Evolutionary conservation across 805 yeast species (phyloP), one percentile per base, ranked within the genome.

Genomic region (Ogataea nonfermentans): DNA sequence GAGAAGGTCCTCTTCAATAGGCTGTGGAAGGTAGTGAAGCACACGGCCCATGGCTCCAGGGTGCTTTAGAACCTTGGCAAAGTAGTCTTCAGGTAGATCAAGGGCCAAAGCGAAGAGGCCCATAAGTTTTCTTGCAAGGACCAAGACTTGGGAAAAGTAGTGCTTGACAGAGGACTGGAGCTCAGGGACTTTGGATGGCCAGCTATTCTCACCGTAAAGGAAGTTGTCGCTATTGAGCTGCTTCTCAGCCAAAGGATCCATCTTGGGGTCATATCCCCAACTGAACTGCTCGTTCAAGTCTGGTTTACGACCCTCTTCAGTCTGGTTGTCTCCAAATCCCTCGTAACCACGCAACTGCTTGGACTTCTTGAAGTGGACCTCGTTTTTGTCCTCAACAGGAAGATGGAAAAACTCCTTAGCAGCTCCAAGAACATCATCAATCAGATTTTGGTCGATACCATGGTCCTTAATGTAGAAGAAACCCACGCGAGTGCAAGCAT

Each of bases 391-490:
- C 28, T 52, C 51, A 14, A 42, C 35, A 9, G 55, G 50, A 9
- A 47, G 42, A 4, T 41, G 41, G 35, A 61, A 60, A 43, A 59
- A 60, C 32, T 41, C 29, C 26, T 52, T 46, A 6, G 56, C 56
- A 23, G 49, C 32, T 2, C 40, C 37, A 32, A 60, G 46, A 6
- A 54, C 37, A 9, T 41, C 47, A 12, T 57, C 59, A 16, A 51
- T 48, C 10, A 37, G 32, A 2, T 46, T 46, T 25, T 57, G 50
- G 23, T 63, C 53, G 26, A 62, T 48, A 8, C 46, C 50, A 37
- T 62, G 65, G 44, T 61, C 57, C 35, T 52, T 47, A 24, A 57
- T 43, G 37, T 59, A 59, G 49, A 62, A 55, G 41, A 62, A 62
- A 2, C 65, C 66, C 15, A 59, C 56, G 24, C 54, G 50, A 2